Base-by-base conservation (phyloP, 148 eudicot species). In the Fagopyrum homotropicum region DNA sequence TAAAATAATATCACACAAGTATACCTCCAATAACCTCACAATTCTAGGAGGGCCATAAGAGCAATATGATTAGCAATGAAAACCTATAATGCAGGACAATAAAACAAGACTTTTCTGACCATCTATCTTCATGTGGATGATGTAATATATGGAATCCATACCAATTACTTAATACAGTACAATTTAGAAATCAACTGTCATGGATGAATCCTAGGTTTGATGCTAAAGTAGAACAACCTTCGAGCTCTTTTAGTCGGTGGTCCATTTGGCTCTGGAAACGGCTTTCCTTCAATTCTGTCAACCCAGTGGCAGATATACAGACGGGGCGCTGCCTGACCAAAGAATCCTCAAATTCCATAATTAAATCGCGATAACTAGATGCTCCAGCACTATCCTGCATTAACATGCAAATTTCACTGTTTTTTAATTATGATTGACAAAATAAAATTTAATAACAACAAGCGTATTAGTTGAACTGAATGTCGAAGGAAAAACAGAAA, bases 271-370 rank as follows among this genome's bases (percentile, higher is more conserved):
- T 88, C 75, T 79, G 82, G n/a, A 89, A 72, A 75, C 99, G 92
- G 73, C 69, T 84, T 75, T 89, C 89, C 80, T 81, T 86, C 71
- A 85, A 77, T 78, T 86, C 85, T 7, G 83, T 59, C 81, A 96
- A 80, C 55, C 72, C 81, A 76, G 66, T 79, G 74, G 92, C 85
- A 52, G 93, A 85, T 84, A 85, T 80, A 77, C 89, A 91, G 79
- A 79, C 86, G 2, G 88, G 84, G 48, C 97, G 84, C 76, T 96
- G 97, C 83, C 83, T 82, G 30, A 79, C 82, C 78, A 96, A 77
- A 26, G 98, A 96, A 83, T 88, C 97, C 85, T 91, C 90, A 83
- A 92, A 91, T 81, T 91, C 95, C 85, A 85, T 64, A 78, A 96
- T 81, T 81, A 92, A 77, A 79, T 92, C 89, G 45, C 88, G 85